Conservation (phyloP, 2,329 filamentous ascomycete species). For the Dactylellina drechsleri region DNA sequence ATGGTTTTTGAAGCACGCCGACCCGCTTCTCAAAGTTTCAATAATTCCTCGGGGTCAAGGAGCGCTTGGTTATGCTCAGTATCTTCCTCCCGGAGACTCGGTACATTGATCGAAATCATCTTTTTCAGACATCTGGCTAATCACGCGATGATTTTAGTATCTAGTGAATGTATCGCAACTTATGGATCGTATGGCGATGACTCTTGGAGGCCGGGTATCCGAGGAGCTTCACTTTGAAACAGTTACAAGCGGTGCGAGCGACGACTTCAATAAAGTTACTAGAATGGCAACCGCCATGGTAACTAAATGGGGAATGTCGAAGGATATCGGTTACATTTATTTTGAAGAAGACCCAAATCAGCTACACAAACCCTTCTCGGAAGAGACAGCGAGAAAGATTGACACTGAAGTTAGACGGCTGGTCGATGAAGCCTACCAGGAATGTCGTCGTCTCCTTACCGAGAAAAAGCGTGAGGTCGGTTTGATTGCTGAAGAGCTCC, state of each 20-base stretch:
- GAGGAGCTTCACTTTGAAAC: slow-evolving; percentile 98
- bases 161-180: slow-evolving; percentile 95
- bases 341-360: slow-evolving; percentile 83
- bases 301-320: slow-evolving; percentile 98
- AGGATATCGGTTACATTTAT: slow-evolving; percentile 90
- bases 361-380: slow-evolving; percentile 93
- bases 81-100: slow-evolving; percentile 88
- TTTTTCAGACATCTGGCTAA: slow-evolving; percentile 4
- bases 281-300: slow-evolving; percentile 97
- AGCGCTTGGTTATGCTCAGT: slow-evolving; percentile 94
- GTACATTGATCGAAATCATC: slow-evolving; percentile 10
- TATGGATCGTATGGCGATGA: slow-evolving; percentile 99
- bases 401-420: slow-evolving; percentile 91
- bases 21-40: slow-evolving; percentile 95
- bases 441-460: slow-evolving; percentile 83
- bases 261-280: slow-evolving; percentile 99
- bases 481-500: slow-evolving; percentile 88
- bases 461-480: slow-evolving; percentile 90
- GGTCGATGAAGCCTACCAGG: slow-evolving; percentile 89
- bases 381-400: slow-evolving; percentile 90
- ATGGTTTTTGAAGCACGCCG: slow-evolving; percentile 97
- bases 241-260: slow-evolving; percentile 91
- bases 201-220: slow-evolving; percentile 89
- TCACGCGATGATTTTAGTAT: slow-evolving; percentile 65
- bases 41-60: slow-evolving; percentile 97